These are phyloP conservation scores for Agrocybe praecox DNA, from an alignment of 768 basidiomycete species.

Conservation along the genomic window DNA sequence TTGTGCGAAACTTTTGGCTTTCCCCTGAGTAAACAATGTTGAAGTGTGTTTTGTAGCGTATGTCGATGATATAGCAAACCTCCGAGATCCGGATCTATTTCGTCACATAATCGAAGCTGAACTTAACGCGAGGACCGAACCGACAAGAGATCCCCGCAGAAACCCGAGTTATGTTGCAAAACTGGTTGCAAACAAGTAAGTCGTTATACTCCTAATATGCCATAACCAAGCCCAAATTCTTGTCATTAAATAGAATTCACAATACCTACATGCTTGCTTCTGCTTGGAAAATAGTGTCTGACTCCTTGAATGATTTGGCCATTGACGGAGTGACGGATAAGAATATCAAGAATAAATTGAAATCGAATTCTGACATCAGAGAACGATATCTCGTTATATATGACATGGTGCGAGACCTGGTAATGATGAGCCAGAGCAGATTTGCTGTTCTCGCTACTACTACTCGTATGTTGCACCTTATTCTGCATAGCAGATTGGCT, in stretches of 20 bases:
- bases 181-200: constrained; percentile 60
- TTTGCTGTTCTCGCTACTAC: constrained; percentile 73
- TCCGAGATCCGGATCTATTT: constrained; percentile 71
- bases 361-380: constrained; percentile 50
- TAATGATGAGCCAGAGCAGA: constrained; percentile 61
- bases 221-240: background rate
- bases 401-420: constrained; percentile 62
- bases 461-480: constrained; percentile 51
- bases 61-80: constrained; percentile 67
- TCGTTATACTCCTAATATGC: background rate
- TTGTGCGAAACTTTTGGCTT: constrained; percentile 37
- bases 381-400: constrained; percentile 64
- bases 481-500: background rate
- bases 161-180: constrained; percentile 58
- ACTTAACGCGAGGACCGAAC: constrained; percentile 50
- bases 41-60: constrained; percentile 44
- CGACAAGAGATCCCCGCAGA: constrained; percentile 31
- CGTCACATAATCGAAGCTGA: constrained; percentile 56
- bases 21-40: background rate
- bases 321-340: constrained; percentile 55
- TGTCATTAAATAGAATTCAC: constrained; percentile 58
- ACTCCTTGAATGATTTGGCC: constrained; percentile 57
- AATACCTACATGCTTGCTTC: constrained; percentile 84
- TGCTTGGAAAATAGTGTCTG: constrained; percentile 75
- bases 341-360: constrained; percentile 54